Evolutionary conservation across 768 basidiomycete species (phyloP), one percentile per base, ranked within the genome.

Genomic region (Suillus decipiens): DNA sequence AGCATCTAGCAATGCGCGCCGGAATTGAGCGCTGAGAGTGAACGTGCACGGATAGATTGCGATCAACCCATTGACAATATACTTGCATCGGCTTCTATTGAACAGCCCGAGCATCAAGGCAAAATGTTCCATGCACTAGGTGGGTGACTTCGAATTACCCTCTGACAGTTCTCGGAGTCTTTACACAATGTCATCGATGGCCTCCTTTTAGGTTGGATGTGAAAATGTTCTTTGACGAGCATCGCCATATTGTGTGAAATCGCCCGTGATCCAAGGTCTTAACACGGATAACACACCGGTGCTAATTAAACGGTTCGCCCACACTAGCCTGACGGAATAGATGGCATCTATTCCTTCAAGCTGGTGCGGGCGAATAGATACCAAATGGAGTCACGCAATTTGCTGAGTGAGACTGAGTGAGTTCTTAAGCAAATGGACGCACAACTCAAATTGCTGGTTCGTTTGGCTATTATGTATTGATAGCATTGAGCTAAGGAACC

Each of bases 401-500:
- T 11, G n/a, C n/a, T n/a, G n/a, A n/a, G n/a, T n/a, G n/a, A n/a
- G n/a, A 5, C 5, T 24, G 45, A 47, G 7, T 14, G 14, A 0
- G 2, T 15, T 15, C 48, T 50, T 24, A 50, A 17, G 24, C 24
- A 3, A 50, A 24, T 14, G 14, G 12, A 28, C 8, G 14, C 10
- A 98, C 77, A 98, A 96, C 72, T 76, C 85, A 22, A 98, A 97
- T 75, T 96, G 84, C 77, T 99, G 96, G 96, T 95, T 61, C 61
- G 81, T 64, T 37, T 55, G 7, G 3, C 36, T 22, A 1, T 37
- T 19, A 5, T 42, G 31, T n/a, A n/a, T n/a, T n/a, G n/a, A n/a
- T n/a, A n/a, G 19, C 55, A 5, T 8, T 5, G 28, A 22, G 56
- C 58, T n/a, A 10, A 36, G 12, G 15, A 51, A 39, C 22, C 45